Evolutionary conservation across 2,329 filamentous ascomycete species (phyloP), one percentile per base, ranked within the genome.

Genomic region (Colletotrichum liaoningense): DNA sequence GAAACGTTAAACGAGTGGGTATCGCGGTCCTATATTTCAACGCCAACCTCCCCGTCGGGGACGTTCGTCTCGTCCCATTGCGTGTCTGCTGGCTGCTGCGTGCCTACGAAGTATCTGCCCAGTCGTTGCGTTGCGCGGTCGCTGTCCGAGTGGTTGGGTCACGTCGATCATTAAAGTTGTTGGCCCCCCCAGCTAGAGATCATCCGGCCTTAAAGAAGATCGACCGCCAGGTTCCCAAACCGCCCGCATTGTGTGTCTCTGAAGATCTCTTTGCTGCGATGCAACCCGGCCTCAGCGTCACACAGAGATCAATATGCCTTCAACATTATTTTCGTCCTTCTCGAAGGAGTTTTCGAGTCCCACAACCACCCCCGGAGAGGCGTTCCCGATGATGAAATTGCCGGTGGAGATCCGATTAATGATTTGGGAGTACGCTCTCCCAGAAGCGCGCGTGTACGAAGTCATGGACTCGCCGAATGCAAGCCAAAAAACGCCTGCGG

Each of bases 371-470:
- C 56, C n/a, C 19, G 66, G 49, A 38, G 49, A 67, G 33, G 30
- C 58, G 1, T 71, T 75, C 30, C 73, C 73, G 28, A 60, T 76
- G 46, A 67, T 76, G 68, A 79, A 78, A 68, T 81, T 87, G 8
- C 86, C 86, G 33, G 77, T 82, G 24, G 86, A 87, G 79, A 80
- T 87, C 67, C 83, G 85, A 49, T 81, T 83, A 73, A 83, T 85
- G 79, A 83, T 87, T 69, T 87, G 86, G 86, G 81, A 82, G 52
- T 83, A 83, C 74, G 82, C 85, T 1, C 80, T 87, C 38, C 86
- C 86, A 1, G 84, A 85, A 46, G 74, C 83, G 3, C 83, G 85
- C 49, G 85, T 86, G 3, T 86, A 85, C 77, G 86, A 87, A 75
- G 81, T 87, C 11, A 79, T 87, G 72, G 86, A 87, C 73, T 84